phyloP scores from a whole-genome alignment of 192 early-diverging fungal genomes.

The Phlyctochytrium bullatum region DNA sequence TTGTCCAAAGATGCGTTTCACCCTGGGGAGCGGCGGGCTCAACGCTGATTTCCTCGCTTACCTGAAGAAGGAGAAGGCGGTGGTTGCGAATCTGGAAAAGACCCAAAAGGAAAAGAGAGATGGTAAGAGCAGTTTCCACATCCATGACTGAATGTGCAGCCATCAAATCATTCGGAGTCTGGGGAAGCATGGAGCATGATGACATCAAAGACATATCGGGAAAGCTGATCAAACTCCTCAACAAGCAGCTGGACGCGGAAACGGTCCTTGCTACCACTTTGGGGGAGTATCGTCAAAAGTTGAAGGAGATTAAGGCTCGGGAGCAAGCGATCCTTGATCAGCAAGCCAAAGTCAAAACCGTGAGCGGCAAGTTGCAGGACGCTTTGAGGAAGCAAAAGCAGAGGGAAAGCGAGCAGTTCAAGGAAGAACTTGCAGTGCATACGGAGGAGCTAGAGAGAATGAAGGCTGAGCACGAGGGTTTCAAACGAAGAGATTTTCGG shows the following conservation, averaged over 20 bases:
- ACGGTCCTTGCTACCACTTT: slow-evolving; percentile 1
- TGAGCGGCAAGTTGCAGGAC: slow-evolving; percentile 5
- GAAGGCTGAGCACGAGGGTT: slow-evolving; percentile 21
- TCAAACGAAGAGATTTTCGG: slow-evolving; percentile 16
- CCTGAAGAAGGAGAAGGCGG: slow-evolving; percentile 10
- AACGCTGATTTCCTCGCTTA: slow-evolving; percentile 4
- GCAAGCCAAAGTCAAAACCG: slow-evolving; percentile 1
- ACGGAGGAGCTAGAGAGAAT: slow-evolving; percentile 7
- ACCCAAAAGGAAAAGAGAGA: slow-evolving; percentile 24
- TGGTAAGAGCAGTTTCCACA: slow-evolving; percentile 18
- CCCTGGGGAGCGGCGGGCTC: too few relatives aligned
- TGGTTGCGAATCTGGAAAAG: slow-evolving; percentile 11
- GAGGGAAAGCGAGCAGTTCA: not conserved
- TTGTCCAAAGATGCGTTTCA: too few relatives aligned
- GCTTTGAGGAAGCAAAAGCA: slow-evolving; percentile 19
- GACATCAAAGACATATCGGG: slow-evolving; percentile 10
- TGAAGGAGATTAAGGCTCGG: slow-evolving; percentile 25
- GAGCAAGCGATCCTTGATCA: slow-evolving; percentile 22
- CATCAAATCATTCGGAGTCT: slow-evolving; percentile 2
- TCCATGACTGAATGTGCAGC: not conserved
- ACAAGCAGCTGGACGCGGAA: slow-evolving; percentile 13
- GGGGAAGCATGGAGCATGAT: not conserved
- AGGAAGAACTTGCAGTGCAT: not conserved
- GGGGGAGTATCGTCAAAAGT: slow-evolving; percentile 7
- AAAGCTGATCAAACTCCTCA: slow-evolving; percentile 8